Conservation (phyloP, 139 green algal species). For the Chlamydomonas sp. region DNA sequence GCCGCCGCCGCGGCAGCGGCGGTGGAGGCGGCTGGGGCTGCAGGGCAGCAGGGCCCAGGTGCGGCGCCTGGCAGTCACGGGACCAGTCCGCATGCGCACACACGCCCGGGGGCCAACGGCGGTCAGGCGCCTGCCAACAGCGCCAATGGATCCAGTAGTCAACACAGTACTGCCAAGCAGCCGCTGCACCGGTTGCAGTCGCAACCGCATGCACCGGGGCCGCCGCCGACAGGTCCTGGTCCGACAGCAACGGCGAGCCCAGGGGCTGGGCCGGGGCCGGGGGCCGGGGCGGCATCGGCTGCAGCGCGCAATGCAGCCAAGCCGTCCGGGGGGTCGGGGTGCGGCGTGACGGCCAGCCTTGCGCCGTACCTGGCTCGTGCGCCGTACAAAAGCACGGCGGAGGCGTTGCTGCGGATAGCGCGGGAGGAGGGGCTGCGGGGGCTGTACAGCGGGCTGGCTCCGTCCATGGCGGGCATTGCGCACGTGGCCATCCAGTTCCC, state of each 20-base stretch:
- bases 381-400: conserved; percentile 78
- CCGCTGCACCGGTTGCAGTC: too few relatives aligned
- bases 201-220: too few relatives aligned
- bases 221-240: too few relatives aligned
- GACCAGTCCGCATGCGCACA: too few relatives aligned
- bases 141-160: too few relatives aligned
- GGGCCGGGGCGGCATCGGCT: neutral
- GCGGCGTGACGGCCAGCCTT: neutral
- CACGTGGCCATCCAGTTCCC: conserved; percentile 98
- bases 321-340: neutral
- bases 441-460: conserved; percentile 93
- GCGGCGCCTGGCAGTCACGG: too few relatives aligned
- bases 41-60: neutral
- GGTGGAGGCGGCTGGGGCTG: conserved; percentile 7
- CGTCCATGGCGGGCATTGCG: conserved; percentile 89
- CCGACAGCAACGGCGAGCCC: too few relatives aligned
- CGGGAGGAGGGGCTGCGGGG: conserved; percentile 89
- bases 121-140: too few relatives aligned
- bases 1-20: conserved; percentile 80
- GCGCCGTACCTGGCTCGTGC: conserved; percentile 18
- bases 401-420: conserved; percentile 84
- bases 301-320: neutral
- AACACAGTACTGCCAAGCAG: too few relatives aligned
- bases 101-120: too few relatives aligned
- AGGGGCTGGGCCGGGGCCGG: neutral